Evolutionary conservation across 2,329 filamentous ascomycete genomes (phyloP).

Genomic region (Exserohilum rostratum): DNA sequence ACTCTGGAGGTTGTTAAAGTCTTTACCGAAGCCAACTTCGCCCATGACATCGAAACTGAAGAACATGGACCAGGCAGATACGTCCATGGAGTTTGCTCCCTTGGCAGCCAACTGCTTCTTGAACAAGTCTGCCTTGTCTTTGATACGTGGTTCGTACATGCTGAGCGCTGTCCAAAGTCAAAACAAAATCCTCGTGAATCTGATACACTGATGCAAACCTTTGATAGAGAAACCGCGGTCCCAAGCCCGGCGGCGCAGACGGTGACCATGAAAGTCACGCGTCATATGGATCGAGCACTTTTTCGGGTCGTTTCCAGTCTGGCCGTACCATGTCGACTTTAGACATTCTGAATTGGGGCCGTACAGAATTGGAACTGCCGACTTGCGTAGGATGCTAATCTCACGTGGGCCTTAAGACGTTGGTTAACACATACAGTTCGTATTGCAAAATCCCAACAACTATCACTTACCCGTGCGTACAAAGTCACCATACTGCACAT

Average conservation of each 20-base stretch:
- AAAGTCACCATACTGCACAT: conserved; percentile 43
- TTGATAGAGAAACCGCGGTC: conserved; percentile 37
- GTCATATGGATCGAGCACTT: conserved; percentile 32
- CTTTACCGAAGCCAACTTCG: conserved; percentile 34
- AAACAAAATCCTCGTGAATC: neutral
- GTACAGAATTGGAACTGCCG: conserved; percentile 28
- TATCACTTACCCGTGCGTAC: conserved; percentile 39
- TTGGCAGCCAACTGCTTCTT: conserved; percentile 18
- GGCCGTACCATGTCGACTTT: conserved; percentile 37
- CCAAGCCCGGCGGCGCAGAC: conserved; percentile 33
- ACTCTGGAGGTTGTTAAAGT: conserved; percentile 31
- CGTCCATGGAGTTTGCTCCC: conserved; percentile 28
- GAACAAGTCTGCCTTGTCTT: conserved; percentile 30
- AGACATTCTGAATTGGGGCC: conserved; percentile 30
- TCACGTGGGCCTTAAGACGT: conserved; percentile 28
- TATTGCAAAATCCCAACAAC: neutral
- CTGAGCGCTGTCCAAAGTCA: conserved; percentile 22
- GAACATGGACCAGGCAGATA: conserved; percentile 33
- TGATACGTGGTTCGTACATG: conserved; percentile 35
- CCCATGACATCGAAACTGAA: conserved; percentile 43
- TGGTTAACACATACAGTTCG: neutral
- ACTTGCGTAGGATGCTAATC: conserved; percentile 27
- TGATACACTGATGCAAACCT: conserved; percentile 12
- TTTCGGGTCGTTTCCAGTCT: conserved; percentile 26
- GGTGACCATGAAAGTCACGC: conserved; percentile 28